Percentiles rank a stretch among this genome's conserved stretches.
phyloP scores from a whole-genome alignment of 2,329 filamentous ascomycete genomes.

The Aspergillus thermomutatus region DNA sequence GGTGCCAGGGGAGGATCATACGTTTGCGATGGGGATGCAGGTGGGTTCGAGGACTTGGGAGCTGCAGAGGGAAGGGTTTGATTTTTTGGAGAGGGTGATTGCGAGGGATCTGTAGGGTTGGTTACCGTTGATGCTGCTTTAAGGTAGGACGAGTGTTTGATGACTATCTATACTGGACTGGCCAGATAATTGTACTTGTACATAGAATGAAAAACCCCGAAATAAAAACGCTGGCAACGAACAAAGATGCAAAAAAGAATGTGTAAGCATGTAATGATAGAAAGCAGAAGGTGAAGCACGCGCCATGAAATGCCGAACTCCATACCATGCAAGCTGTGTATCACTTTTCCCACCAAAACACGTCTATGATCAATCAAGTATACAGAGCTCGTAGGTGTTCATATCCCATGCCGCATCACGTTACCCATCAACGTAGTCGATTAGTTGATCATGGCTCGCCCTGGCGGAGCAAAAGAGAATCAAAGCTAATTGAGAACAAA shows the following conservation, averaged over 20 bases:
- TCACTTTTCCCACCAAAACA: neutral
- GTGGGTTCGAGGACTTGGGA: slow-evolving; percentile 35
- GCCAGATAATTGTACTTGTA: neutral
- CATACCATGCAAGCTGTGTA: neutral
- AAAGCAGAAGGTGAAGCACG: no score
- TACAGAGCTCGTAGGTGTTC: neutral
- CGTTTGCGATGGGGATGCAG: slow-evolving; percentile 43
- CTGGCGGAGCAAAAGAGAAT: no score
- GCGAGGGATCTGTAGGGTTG: neutral
- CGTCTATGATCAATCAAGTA: neutral
- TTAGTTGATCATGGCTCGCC: neutral
- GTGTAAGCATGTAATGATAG: neutral
- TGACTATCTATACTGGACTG: neutral
- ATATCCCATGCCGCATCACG: neutral
- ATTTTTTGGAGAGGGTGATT: slow-evolving; percentile 37
- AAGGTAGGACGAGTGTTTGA: neutral
- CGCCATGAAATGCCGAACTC: neutral
- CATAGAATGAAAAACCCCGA: neutral
- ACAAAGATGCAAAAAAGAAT: neutral
- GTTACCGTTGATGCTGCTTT: no score
- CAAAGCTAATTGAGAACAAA: neutral
- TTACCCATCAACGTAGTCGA: neutral
- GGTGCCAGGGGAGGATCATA: slow-evolving; percentile 43
- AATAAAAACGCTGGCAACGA: neutral
- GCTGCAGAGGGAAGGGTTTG: slow-evolving; percentile 40